Base-by-base conservation (phyloP, 345 rosid species). In the Linum trigynum region DNA sequence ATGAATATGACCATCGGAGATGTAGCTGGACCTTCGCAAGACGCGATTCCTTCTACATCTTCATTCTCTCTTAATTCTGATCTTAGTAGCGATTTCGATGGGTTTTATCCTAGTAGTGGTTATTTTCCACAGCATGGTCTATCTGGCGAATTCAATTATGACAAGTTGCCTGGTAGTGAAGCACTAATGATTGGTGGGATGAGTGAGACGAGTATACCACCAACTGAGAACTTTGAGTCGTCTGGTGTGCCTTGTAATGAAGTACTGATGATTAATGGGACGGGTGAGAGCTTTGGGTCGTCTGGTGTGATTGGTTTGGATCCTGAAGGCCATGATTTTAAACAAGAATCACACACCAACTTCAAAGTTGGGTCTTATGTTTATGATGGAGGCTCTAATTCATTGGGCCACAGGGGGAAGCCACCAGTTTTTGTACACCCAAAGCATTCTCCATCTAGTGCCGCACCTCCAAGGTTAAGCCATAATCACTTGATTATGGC, bases 181-280 rank as follows among this genome's bases (percentile, higher is more conserved):
- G 81, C 72, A 59, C 67, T 65, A 57, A 57, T 62, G 50, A 73
- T 72, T 69, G 76, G 75, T 36, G 71, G 67, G 61, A 81, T 67
- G 72, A 80, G 78, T 77, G 85, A 78, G 60, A 67, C 63, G 15
- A 66, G 66, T 38, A 82, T 73, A 65, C 75, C 72, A 75, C 76
- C 62, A 62, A 75, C 73, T 10, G 84, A 72, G 63, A 80, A 72
- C 64, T 38, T 62, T 74, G 85, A 67, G 32, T 23, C 32, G 32
- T 23, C 32, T 23, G 32, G 32, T 23, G 32, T 23, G 32, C 32
- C 32, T 23, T 23, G 32, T 23, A 23, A 23, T 23, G 32, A 23
- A 23, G 32, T 23, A 23, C 0, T 23, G 32, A 23, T 23, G 32
- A 23, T 23, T 23, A 23, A 23, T 23, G 32, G 32, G 32, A 23